phyloP scores from a whole-genome alignment of 495 filamentous ascomycete genomes.

The Penicillium fimorum region DNA sequence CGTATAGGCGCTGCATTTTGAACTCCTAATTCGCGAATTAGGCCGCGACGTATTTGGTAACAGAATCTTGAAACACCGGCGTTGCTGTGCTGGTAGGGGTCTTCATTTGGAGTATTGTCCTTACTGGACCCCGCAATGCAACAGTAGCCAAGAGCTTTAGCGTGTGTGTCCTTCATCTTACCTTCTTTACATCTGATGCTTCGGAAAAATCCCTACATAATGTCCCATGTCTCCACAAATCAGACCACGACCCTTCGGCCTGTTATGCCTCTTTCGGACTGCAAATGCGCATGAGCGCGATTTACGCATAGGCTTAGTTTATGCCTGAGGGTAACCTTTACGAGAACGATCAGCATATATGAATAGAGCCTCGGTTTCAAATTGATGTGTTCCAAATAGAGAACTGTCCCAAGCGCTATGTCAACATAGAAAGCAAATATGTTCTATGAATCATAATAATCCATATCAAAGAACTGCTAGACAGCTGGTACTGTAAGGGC shows the following conservation, averaged over 20 bases:
- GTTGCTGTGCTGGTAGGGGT: neutral
- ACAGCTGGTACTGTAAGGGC: slow-evolving; percentile 9
- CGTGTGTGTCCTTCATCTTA: slow-evolving; percentile 24
- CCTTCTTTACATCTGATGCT: slow-evolving; percentile 13
- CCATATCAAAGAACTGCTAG: neutral
- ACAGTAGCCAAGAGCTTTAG: slow-evolving; percentile 21
- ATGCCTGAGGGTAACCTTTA: neutral
- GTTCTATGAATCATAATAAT: neutral
- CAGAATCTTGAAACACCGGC: neutral
- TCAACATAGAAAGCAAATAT: neutral
- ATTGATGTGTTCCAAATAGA: neutral
- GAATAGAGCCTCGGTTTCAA: neutral
- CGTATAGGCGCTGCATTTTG: neutral
- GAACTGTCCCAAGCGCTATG: neutral
- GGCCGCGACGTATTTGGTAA: neutral
- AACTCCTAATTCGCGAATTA: neutral
- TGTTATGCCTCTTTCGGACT: neutral
- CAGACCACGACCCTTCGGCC: neutral
- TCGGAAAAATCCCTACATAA: slow-evolving; percentile 19
- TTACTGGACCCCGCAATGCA: slow-evolving; percentile 18
- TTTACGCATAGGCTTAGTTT: neutral
- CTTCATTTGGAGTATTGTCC: slow-evolving; percentile 15
- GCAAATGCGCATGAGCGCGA: neutral
- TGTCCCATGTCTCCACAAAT: slow-evolving; percentile 16
- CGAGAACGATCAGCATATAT: neutral